A percentile compares a stretch with the other conserved stretches of the same genome.
Conservation (phyloP, 331 rosid species). For the Telfairia occidentalis region DNA sequence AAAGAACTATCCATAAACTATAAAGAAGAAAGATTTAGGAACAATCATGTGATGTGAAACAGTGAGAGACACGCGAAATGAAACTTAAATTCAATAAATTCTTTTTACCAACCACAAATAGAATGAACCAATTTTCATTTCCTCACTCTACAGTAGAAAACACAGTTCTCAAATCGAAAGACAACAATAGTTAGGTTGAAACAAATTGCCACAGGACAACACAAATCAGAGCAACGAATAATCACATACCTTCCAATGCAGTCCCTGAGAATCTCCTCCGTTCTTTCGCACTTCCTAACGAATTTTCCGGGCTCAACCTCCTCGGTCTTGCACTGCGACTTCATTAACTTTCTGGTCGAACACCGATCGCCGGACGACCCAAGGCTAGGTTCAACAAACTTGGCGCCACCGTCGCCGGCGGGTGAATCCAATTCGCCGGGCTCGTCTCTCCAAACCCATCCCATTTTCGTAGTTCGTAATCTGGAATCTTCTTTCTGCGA, state of each 20-base stretch:
- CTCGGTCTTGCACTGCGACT: conserved; percentile 65
- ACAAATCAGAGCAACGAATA: neutral
- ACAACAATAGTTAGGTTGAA: neutral
- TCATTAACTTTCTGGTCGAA: conserved; percentile 48
- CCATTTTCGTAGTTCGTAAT: conserved; percentile 30
- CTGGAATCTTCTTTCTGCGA: neutral
- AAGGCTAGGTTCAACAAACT: neutral
- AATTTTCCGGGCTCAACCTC: conserved; percentile 82
- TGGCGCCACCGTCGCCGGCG: neutral
- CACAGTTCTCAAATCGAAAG: neutral
- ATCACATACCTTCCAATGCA: conserved; percentile 52
- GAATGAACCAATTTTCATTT: neutral
- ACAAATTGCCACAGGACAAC: neutral
- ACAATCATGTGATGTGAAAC: neutral
- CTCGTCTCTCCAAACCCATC: conserved; percentile 64
- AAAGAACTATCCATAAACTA: neutral
- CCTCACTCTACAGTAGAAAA: neutral
- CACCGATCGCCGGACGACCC: conserved; percentile 23
- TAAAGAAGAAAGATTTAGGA: neutral
- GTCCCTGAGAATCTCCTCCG: conserved; percentile 60
- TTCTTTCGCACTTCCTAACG: conserved; percentile 67
- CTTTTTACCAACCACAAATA: neutral
- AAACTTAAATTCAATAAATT: neutral
- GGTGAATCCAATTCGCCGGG: conserved; percentile 7
- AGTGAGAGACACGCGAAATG: neutral